Conservation (phyloP, 1,284 basidiomycete genomes). For the Tylopilus orsonianus region DNA sequence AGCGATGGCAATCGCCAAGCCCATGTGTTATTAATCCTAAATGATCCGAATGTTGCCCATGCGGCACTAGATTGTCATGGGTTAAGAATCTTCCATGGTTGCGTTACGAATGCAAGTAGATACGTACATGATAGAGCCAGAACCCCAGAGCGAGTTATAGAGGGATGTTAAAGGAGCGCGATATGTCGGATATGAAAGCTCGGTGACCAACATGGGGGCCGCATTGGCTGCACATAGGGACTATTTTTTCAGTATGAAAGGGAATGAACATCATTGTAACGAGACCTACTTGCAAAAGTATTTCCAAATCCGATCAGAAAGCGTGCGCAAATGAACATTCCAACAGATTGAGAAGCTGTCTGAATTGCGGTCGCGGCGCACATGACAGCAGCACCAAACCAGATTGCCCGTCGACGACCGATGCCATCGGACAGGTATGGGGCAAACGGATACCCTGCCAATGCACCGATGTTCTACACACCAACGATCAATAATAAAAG, state of each 20-base stretch:
- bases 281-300: slow-evolving; percentile 58
- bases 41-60: slow-evolving; percentile 76
- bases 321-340: slow-evolving; percentile 81
- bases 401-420: slow-evolving; percentile 61
- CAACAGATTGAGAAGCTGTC: slow-evolving; percentile 56
- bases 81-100: background rate
- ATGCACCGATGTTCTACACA: slow-evolving; percentile 60
- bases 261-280: background rate
- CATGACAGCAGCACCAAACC: too few relatives aligned
- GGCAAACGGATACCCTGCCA: slow-evolving; percentile 69
- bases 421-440: slow-evolving; percentile 70
- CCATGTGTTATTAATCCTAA: slow-evolving; percentile 65
- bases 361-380: too few relatives aligned
- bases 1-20: slow-evolving; percentile 74
- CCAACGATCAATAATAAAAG: background rate
- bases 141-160: slow-evolving; percentile 80
- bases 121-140: slow-evolving; percentile 67
- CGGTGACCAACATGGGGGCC: slow-evolving; percentile 32
- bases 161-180: slow-evolving; percentile 70
- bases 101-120: background rate
- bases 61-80: slow-evolving; percentile 49
- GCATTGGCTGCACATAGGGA: slow-evolving; percentile 46
- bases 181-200: slow-evolving; percentile 75
- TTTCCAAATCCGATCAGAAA: slow-evolving; percentile 82
- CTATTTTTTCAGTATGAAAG: background rate